These are phyloP conservation scores for Cercospora sesami DNA, from an alignment of 2,329 filamentous ascomycete species.

Conservation along the genomic window DNA sequence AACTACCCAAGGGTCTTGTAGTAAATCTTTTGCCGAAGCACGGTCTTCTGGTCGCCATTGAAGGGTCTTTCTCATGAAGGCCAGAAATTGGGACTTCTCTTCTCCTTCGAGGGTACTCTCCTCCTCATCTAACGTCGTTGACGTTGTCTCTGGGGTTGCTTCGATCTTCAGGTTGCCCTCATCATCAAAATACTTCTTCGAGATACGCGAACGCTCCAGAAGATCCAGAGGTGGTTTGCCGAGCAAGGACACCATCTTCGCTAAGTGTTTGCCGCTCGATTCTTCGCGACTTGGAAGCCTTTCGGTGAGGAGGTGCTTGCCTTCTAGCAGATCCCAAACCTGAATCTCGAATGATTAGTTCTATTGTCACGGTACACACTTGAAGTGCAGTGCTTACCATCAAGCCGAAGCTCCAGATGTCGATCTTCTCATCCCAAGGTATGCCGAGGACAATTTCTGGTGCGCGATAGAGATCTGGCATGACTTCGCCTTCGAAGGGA, in stretches of 20 bases:
- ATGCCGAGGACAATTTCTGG: conserved; percentile 35
- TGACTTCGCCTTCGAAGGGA: conserved; percentile 23
- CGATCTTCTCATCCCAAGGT: conserved; percentile 31
- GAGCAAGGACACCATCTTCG: neutral
- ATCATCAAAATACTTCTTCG: neutral
- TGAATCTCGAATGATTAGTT: neutral
- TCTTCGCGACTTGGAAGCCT: neutral
- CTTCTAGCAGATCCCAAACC: neutral
- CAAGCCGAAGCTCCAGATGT: conserved; percentile 35
- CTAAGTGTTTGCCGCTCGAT: conserved; percentile 15
- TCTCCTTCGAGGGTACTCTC: conserved; percentile 4
- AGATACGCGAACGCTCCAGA: neutral
- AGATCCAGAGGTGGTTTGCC: neutral
- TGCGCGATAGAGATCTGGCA: conserved; percentile 34
- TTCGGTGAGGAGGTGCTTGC: conserved; percentile 1
- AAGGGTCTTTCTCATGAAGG: conserved; percentile 42
- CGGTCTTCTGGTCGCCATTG: conserved; percentile 44
- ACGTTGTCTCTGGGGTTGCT: neutral
- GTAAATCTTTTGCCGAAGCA: conserved; percentile 39
- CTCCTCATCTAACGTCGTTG: neutral
- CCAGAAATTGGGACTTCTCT: conserved; percentile 40
- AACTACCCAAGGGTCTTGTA: conserved; percentile 42
- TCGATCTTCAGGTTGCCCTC: neutral
- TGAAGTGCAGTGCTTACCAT: conserved; percentile 12
- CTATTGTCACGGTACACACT: neutral